These are phyloP conservation scores for Botrytis byssoidea DNA, from an alignment of 2,329 filamentous ascomycete genomes.

Conservation along the genomic window DNA sequence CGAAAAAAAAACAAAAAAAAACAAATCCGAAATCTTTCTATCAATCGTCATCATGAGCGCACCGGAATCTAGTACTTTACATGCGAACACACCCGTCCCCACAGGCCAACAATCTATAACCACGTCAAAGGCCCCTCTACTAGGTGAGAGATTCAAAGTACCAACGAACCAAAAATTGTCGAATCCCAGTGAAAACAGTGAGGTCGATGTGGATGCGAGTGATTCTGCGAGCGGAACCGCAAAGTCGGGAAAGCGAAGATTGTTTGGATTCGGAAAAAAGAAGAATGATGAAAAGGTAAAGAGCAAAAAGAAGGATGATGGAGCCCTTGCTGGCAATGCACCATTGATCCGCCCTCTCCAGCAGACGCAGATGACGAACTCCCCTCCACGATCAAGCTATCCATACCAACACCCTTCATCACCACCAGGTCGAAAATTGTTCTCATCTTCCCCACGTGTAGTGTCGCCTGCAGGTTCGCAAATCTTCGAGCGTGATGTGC, in stretches of 20 bases:
- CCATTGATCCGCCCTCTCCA: slow-evolving; percentile 33
- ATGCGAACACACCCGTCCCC: slow-evolving; percentile 34
- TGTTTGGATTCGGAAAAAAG: slow-evolving; percentile 64
- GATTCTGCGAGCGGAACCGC: slow-evolving; percentile 39
- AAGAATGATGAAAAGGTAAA: slow-evolving; percentile 51
- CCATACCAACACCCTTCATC: slow-evolving; percentile 48
- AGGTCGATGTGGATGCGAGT: slow-evolving; percentile 30
- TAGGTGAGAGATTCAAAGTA: slow-evolving; percentile 40
- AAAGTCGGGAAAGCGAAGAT: slow-evolving; percentile 53
- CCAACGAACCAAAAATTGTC: slow-evolving; percentile 26
- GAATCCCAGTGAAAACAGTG: slow-evolving; percentile 33
- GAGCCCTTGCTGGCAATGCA: slow-evolving; percentile 27
- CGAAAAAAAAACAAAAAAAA: too few relatives aligned
- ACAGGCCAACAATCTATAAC: slow-evolving; percentile 26
- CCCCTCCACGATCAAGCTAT: slow-evolving; percentile 45
- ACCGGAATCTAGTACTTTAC: slow-evolving; percentile 35
- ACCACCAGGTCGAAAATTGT: slow-evolving; percentile 64
- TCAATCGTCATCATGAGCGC: slow-evolving; percentile 33
- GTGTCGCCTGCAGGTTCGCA: slow-evolving; percentile 74
- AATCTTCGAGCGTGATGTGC: slow-evolving; percentile 94
- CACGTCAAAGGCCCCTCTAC: slow-evolving; percentile 36
- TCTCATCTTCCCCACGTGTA: slow-evolving; percentile 69
- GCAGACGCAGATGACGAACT: slow-evolving; percentile 42
- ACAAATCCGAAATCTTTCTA: background rate
- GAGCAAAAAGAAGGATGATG: slow-evolving; percentile 41